These are phyloP conservation scores for Corylus avellana DNA, from an alignment of 306 rosid genomes.

Conservation along the genomic window DNA sequence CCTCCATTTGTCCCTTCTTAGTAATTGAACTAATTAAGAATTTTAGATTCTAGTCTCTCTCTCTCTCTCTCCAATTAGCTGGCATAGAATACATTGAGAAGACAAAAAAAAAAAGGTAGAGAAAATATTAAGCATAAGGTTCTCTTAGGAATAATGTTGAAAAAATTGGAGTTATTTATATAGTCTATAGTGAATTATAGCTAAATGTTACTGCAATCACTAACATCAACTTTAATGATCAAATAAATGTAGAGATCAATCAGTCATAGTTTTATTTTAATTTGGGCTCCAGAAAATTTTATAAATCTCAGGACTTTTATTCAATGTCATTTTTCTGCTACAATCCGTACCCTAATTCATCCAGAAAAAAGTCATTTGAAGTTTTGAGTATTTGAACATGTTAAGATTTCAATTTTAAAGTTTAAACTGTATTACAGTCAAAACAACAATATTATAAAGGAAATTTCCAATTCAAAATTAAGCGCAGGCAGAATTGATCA, in stretches of 20 bases:
- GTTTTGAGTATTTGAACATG: neutral
- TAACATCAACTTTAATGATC: neutral
- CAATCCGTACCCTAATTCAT: neutral
- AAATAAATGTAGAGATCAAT: neutral
- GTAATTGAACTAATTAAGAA: slow-evolving; percentile 17
- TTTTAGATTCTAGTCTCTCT: slow-evolving; percentile 3
- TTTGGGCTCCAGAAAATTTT: neutral
- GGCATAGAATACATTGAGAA: neutral
- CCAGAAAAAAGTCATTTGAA: slow-evolving; percentile 12
- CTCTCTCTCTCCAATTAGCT: neutral
- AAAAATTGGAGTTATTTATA: neutral
- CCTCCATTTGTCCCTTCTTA: slow-evolving; percentile 30
- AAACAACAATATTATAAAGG: neutral
- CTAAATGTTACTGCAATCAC: neutral
- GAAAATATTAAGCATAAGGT: neutral
- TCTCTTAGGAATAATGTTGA: neutral
- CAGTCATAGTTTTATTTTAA: neutral
- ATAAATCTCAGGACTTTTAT: neutral
- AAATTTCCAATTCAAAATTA: neutral
- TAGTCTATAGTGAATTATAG: neutral
- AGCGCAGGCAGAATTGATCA: slow-evolving; percentile 27
- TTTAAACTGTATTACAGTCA: neutral
- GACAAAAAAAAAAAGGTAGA: neutral
- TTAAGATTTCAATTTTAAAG: neutral
- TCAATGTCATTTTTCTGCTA: neutral